phyloP scores from a whole-genome alignment of 352 stramenopile genomes.

The Phytopythium aichiense region DNA sequence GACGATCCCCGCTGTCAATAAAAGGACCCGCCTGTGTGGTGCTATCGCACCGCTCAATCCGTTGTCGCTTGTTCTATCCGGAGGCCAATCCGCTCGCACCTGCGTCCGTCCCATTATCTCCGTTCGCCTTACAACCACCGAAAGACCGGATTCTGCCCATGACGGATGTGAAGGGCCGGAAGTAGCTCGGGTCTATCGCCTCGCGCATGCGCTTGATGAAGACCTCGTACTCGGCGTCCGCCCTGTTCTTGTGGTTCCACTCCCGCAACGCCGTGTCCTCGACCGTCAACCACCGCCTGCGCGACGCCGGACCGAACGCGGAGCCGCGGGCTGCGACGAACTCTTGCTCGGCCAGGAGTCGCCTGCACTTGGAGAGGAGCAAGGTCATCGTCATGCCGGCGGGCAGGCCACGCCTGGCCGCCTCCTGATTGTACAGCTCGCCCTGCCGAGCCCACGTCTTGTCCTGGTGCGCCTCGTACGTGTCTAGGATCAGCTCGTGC shows the following conservation, averaged over 20 bases:
- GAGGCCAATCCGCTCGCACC: too few species aligned
- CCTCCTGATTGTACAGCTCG: background rate
- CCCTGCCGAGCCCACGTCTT: background rate
- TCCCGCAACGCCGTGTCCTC: background rate
- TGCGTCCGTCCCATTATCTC: background rate
- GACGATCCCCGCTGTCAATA: background rate
- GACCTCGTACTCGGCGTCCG: background rate
- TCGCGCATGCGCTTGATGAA: conserved; percentile 1
- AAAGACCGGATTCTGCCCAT: background rate
- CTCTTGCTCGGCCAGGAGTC: background rate
- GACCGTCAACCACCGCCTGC: background rate
- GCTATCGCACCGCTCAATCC: background rate
- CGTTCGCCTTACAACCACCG: background rate
- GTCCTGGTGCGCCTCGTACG: background rate
- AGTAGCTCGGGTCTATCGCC: background rate
- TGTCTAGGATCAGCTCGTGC: background rate
- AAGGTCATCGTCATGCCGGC: background rate
- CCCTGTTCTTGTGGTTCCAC: background rate
- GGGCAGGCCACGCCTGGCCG: background rate
- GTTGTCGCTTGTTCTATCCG: too few species aligned
- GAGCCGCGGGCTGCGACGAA: background rate
- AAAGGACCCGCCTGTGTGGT: background rate
- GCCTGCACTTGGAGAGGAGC: background rate
- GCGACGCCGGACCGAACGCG: background rate
- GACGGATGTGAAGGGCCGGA: background rate